Evolutionary conservation across 2,329 filamentous ascomycete species (phyloP), one percentile per base, ranked within the genome.

Genomic region (Calonectria leucothoes): DNA sequence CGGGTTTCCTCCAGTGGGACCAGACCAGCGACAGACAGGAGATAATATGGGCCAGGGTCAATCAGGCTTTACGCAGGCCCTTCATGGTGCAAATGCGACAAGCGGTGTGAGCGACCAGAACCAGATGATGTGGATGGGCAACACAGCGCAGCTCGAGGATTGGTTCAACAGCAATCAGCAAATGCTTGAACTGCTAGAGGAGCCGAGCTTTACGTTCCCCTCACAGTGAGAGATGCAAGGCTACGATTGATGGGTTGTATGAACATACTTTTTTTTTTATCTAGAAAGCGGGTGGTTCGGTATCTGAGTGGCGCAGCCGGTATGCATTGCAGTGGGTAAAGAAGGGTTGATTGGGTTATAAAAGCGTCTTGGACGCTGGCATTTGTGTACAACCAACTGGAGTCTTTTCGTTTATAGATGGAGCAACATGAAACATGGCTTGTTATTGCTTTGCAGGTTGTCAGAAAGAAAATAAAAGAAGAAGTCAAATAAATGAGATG

Each of bases 101-200:
- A 74, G 76, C 57, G 72, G 57, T 2, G 69, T 73, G 37, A 69
- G 72, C 14, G 77, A 77, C 10, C 76, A 78, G 42, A 81, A 79
- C 33, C 77, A 74, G 0, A 81, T 81, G 77, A 81, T 83, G 73
- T 85, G 83, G 83, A 84, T 84, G 82, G 82, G 83, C 3, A 84
- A 82, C 35, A 82, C 82, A n/a, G 76, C 81, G 20, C 81, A 85
- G 66, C 76, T 85, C 8, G 83, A 84, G 35, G 83, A 84, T 55
- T 85, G 83, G 84, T 84, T 85, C 63, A 84, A 82, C 72, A 84
- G 79, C 57, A 84, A 83, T 63, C 78, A 84, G 70, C 82, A 85
- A 74, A 84, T 84, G 80, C 82, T 85, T 79, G 80, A 81, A 14
- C 69, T 85, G 35, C 63, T 85, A 6, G 80, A 84, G 66, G 83